These are phyloP conservation scores for Hypholoma fasciculare DNA, from an alignment of 768 basidiomycete genomes.

Conservation along the genomic window DNA sequence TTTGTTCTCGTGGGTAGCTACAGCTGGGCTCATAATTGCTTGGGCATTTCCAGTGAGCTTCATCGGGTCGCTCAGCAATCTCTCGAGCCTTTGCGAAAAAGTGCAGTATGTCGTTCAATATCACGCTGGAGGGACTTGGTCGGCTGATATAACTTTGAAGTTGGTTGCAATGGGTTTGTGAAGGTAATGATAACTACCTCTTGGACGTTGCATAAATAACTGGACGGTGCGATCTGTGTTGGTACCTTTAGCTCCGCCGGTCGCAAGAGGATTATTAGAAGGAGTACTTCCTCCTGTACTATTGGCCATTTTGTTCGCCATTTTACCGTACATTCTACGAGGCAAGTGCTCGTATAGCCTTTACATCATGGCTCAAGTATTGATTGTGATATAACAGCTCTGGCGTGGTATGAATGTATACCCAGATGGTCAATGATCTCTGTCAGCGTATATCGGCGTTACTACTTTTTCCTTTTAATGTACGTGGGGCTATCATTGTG, in stretches of 20 bases:
- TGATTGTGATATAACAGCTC: conserved; percentile 26
- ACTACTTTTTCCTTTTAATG: conserved; percentile 66
- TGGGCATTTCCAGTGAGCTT: conserved; percentile 71
- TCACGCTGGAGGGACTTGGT: background rate
- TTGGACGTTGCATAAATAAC: too few relatives aligned
- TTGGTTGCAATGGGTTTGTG: conserved; percentile 64
- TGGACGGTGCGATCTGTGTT: too few relatives aligned
- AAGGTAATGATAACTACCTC: conserved; percentile 18
- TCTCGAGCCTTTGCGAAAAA: conserved; percentile 49
- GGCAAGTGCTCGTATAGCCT: conserved; percentile 34
- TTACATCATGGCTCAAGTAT: background rate
- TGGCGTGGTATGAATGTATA: conserved; percentile 72
- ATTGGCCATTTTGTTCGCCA: conserved; percentile 59
- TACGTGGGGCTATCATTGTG: conserved; percentile 20
- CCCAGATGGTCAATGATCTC: conserved; percentile 70
- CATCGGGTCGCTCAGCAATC: conserved; percentile 63
- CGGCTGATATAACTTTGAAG: conserved; percentile 16
- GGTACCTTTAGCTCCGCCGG: conserved; percentile 28
- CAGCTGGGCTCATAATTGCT: conserved; percentile 56
- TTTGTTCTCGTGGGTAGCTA: conserved; percentile 54
- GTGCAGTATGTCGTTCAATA: conserved; percentile 34
- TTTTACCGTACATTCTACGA: conserved; percentile 58
- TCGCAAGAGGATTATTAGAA: conserved; percentile 54
- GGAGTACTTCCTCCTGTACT: conserved; percentile 68
- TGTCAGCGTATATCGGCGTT: conserved; percentile 70